phyloP scores from a whole-genome alignment of 768 basidiomycete species.

The Suillus clintonianus region DNA sequence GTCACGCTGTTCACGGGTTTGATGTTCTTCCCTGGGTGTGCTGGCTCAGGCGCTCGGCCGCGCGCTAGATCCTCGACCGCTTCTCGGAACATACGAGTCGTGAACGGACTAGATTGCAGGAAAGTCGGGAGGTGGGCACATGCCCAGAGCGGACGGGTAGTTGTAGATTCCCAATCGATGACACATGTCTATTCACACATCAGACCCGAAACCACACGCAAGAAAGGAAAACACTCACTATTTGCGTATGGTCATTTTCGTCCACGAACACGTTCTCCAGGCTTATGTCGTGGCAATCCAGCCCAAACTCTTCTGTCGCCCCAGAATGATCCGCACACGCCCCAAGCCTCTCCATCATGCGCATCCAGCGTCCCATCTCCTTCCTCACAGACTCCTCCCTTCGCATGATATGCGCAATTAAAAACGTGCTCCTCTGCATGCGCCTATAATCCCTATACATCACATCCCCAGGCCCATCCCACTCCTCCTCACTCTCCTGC shows the following conservation, averaged over 20 bases:
- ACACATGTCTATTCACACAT: conserved; percentile 64
- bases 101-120: conserved; percentile 76
- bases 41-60: conserved; percentile 15
- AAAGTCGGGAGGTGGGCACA: conserved; percentile 82
- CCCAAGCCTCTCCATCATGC: conserved; percentile 62
- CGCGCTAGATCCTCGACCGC: conserved; percentile 53
- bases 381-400: conserved; percentile 62
- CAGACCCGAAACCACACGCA: conserved; percentile 7
- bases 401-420: conserved; percentile 67
- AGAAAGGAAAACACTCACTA: conserved; percentile 55
- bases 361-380: conserved; percentile 75
- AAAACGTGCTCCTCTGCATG: conserved; percentile 77
- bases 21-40: conserved; percentile 18
- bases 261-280: conserved; percentile 87
- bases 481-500: conserved; percentile 77
- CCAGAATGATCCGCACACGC: conserved; percentile 29
- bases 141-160: conserved; percentile 82
- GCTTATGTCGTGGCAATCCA: conserved; percentile 87
- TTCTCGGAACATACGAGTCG: conserved; percentile 68
- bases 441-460: conserved; percentile 86
- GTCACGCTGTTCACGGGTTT: conserved; percentile 35
- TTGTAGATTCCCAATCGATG: conserved; percentile 93
- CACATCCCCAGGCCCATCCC: conserved; percentile 67
- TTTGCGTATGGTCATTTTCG: conserved; percentile 59
- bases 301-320: conserved; percentile 62